Conservation (phyloP, 257 asterid genomes). For the Linaria vulgaris region DNA sequence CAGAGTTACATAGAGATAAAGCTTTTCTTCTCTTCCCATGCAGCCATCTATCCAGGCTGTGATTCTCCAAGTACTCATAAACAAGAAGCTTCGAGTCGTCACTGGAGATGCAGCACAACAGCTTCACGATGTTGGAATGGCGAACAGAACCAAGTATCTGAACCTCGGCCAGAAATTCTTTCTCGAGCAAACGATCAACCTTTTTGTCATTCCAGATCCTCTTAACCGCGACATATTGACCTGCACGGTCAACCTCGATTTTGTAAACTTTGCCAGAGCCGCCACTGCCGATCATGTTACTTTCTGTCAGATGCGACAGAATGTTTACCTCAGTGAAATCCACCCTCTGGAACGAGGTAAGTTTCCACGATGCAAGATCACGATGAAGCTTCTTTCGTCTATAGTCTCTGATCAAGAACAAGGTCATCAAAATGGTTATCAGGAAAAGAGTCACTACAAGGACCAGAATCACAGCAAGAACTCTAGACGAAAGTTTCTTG, state of each 20-base stretch:
- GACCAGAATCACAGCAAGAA: slow-evolving; percentile 49
- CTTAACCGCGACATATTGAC: slow-evolving; percentile 47
- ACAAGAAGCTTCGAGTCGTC: slow-evolving; percentile 48
- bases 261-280: slow-evolving; percentile 58
- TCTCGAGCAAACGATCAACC: slow-evolving; percentile 36
- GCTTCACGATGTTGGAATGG: slow-evolving; percentile 57
- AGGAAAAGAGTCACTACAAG: slow-evolving; percentile 38
- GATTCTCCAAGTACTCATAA: slow-evolving; percentile 57
- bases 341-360: slow-evolving; percentile 70
- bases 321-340: slow-evolving; percentile 46
- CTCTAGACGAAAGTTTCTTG: slow-evolving; percentile 37
- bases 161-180: slow-evolving; percentile 52
- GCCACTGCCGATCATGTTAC: slow-evolving; percentile 51
- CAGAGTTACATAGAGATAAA: slow-evolving; percentile 1
- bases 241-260: slow-evolving; percentile 33
- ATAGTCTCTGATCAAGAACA: slow-evolving; percentile 45
- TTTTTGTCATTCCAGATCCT: slow-evolving; percentile 43
- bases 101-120: slow-evolving; percentile 51
- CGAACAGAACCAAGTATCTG: slow-evolving; percentile 45
- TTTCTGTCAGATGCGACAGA: slow-evolving; percentile 33
- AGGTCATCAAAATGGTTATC: slow-evolving; percentile 29
- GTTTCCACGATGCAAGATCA: slow-evolving; percentile 66
- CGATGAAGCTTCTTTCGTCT: slow-evolving; percentile 53
- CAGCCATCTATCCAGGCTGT: slow-evolving; percentile 50
- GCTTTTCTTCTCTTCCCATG: slow-evolving; percentile 41